A percentile compares a stretch with the other conserved stretches of the same genome.
These are phyloP conservation scores for Mycosphaerella sp. DNA, from an alignment of 2,329 filamentous ascomycete species.

Conservation along the genomic window DNA sequence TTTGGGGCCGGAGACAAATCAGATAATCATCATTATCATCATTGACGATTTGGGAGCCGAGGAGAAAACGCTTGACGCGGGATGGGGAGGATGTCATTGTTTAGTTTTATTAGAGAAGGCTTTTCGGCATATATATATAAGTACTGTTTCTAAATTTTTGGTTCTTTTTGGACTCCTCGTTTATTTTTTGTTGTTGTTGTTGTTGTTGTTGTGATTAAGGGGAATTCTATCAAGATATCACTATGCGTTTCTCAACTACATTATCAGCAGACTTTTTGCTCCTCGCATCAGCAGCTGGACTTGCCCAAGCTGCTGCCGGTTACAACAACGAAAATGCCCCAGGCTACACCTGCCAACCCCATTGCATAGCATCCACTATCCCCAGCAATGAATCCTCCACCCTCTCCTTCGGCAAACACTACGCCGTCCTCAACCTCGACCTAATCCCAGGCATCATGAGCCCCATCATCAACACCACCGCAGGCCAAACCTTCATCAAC, in stretches of 20 bases:
- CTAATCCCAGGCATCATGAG: conserved; percentile 37
- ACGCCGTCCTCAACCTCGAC: conserved; percentile 42
- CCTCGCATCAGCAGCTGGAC: not conserved
- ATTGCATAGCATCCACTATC: conserved; percentile 24
- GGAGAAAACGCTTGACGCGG: too few relatives aligned
- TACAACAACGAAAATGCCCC: not conserved
- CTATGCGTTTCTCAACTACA: conserved; percentile 2
- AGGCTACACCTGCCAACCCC: conserved; percentile 21
- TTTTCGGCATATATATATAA: too few relatives aligned
- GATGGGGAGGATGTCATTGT: too few relatives aligned
- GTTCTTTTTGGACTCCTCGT: too few relatives aligned
- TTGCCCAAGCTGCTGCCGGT: not conserved
- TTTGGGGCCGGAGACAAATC: too few relatives aligned
- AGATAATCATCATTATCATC: too few relatives aligned
- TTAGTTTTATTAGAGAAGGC: too few relatives aligned
- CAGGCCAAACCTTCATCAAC: conserved; percentile 33
- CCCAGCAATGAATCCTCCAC: conserved; percentile 15
- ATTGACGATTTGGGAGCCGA: too few relatives aligned
- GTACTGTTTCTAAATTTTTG: too few relatives aligned
- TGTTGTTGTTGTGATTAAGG: too few relatives aligned
- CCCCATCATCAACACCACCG: conserved; percentile 30
- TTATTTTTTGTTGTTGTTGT: too few relatives aligned
- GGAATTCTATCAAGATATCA: not conserved
- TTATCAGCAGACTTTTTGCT: not conserved
- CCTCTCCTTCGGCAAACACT: conserved; percentile 34